Percentiles rank a stretch among this genome's conserved stretches.
Evolutionary conservation across 2,329 filamentous ascomycete species (phyloP).

Genomic region (Colletotrichum cordylinicola): DNA sequence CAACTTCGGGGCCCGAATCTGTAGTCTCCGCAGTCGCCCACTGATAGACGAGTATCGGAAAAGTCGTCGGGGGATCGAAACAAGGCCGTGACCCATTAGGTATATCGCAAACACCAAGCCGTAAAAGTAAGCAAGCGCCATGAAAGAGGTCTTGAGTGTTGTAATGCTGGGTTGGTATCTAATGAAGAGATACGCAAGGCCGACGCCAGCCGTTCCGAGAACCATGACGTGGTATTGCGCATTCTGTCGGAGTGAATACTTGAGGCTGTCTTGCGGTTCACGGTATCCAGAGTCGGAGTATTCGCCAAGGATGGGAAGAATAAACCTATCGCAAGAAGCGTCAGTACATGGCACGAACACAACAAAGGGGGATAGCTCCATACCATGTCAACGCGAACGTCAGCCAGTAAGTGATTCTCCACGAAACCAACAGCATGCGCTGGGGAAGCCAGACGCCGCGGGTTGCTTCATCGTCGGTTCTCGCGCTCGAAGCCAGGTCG

Average conservation of each 20-base stretch:
- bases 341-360: not conserved
- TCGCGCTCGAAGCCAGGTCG: slow-evolving; percentile 87
- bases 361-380: slow-evolving; percentile 24
- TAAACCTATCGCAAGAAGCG: slow-evolving; percentile 62
- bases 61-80: slow-evolving; percentile 84
- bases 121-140: slow-evolving; percentile 96
- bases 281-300: slow-evolving; percentile 95
- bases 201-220: slow-evolving; percentile 71
- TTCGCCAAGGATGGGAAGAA: slow-evolving; percentile 91
- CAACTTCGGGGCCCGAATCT: slow-evolving; percentile 78
- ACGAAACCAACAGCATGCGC: slow-evolving; percentile 80
- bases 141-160: slow-evolving; percentile 82
- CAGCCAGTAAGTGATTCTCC: slow-evolving; percentile 97
- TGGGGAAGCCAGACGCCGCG: slow-evolving; percentile 89
- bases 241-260: slow-evolving; percentile 87
- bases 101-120: slow-evolving; percentile 92
- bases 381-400: slow-evolving; percentile 95
- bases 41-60: slow-evolving; percentile 82
- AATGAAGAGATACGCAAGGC: slow-evolving; percentile 83
- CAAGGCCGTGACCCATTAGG: slow-evolving; percentile 95
- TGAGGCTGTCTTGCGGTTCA: slow-evolving; percentile 78
- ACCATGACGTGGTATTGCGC: slow-evolving; percentile 87
- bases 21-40: slow-evolving; percentile 75
- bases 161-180: slow-evolving; percentile 75
- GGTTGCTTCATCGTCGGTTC: slow-evolving; percentile 71